Conservation (phyloP, 208 protist species). For the Leishmania lainsoni region DNA sequence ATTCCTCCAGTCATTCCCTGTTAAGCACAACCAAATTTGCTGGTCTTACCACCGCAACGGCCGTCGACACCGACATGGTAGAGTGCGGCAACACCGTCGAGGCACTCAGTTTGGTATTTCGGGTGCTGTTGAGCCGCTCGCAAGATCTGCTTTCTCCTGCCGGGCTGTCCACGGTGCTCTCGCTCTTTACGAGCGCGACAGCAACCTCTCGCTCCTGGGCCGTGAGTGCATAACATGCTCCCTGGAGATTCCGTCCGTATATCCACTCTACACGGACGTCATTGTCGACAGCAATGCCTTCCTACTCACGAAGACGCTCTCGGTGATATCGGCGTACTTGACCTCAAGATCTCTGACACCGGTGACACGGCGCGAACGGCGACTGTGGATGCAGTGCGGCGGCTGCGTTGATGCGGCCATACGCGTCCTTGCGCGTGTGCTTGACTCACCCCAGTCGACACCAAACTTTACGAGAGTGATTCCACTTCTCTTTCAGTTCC, state of each 20-base stretch:
- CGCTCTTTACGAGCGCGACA: constrained; percentile 48
- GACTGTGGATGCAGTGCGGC: constrained; percentile 57
- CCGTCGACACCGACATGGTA: constrained; percentile 4
- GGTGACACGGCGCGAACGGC: constrained; percentile 52
- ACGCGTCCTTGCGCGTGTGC: constrained; percentile 39
- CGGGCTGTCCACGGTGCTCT: constrained; percentile 46
- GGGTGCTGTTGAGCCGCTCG: constrained; percentile 47
- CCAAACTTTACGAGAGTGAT: constrained; percentile 55
- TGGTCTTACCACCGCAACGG: constrained; percentile 3
- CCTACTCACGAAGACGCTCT: constrained; percentile 47
- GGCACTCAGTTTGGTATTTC: constrained; percentile 53
- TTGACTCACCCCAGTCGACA: constrained; percentile 35
- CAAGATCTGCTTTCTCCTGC: constrained; percentile 34
- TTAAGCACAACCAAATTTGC: constrained; percentile 21
- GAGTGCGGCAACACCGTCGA: constrained; percentile 46
- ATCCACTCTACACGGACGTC: constrained; percentile 52
- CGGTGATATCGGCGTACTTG: constrained; percentile 46
- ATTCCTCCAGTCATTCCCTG: constrained; percentile 21
- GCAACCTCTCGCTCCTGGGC: constrained; percentile 51
- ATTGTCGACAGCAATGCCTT: constrained; percentile 40
- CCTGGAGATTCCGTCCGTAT: constrained; percentile 57
- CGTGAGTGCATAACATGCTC: constrained; percentile 57
- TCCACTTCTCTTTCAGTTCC: constrained; percentile 70
- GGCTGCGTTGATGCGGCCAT: constrained; percentile 69
- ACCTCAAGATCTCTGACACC: constrained; percentile 23